Percentiles rank a stretch among this genome's conserved stretches.
Conservation (phyloP, 1,284 basidiomycete genomes). For the Cronartium quercuum region DNA sequence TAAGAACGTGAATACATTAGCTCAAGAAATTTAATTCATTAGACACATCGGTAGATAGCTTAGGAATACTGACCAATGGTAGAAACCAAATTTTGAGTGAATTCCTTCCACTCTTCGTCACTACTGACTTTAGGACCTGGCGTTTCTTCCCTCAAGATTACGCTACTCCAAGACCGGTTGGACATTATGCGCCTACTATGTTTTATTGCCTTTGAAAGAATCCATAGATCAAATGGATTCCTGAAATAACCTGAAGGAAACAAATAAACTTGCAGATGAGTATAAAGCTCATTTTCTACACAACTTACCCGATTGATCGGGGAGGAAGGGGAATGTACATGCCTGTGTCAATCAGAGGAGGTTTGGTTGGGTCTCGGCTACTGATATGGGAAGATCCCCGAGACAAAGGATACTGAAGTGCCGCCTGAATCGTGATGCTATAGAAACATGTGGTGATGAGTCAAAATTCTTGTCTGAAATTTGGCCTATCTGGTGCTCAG, state of each 20-base stretch:
- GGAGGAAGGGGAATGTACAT: too few relatives aligned
- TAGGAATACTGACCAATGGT: conserved; percentile 22
- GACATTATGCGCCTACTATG: conserved; percentile 23
- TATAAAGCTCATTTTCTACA: neutral
- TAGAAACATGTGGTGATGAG: neutral
- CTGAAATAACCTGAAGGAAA: conserved; percentile 9
- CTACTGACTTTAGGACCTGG: conserved; percentile 19
- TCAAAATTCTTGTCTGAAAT: neutral
- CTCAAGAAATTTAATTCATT: too few relatives aligned
- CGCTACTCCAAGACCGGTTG: neutral
- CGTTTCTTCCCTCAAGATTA: conserved; percentile 14
- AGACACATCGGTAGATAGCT: neutral
- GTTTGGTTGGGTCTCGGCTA: neutral
- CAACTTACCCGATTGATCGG: neutral
- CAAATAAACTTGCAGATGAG: neutral
- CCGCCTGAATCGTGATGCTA: conserved; percentile 17
- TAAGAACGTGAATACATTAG: neutral
- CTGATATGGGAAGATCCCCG: conserved; percentile 31
- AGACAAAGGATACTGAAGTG: conserved; percentile 30
- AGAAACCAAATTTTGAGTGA: conserved; percentile 7
- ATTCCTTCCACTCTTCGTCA: conserved; percentile 12
- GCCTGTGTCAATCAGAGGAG: conserved; percentile 27
- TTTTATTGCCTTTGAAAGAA: conserved; percentile 16
- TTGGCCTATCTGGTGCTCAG: neutral
- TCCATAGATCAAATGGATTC: conserved; percentile 34